These are phyloP conservation scores for Miamiensis avidus DNA, from an alignment of 169 alveolate genomes.

Conservation along the genomic window DNA sequence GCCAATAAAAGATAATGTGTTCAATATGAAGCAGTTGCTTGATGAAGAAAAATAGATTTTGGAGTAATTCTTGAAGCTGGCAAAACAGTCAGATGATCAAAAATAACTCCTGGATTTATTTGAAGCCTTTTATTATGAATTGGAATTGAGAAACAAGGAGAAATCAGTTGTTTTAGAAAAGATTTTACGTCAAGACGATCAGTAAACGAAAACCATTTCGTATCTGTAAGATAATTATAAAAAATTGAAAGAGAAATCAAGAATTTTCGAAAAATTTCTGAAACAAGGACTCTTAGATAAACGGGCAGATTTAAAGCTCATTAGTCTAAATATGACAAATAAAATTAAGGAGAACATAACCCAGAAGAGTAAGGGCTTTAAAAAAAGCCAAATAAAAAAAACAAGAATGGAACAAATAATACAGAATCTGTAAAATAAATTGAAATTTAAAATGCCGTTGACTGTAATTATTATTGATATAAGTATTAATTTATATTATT, in stretches of 20 bases:
- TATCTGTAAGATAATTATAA: conserved; percentile 1
- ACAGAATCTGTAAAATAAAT: too few relatives aligned
- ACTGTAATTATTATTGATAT: too few relatives aligned
- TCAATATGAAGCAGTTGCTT: conserved; percentile 1
- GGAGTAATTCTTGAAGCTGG: conserved; percentile 9
- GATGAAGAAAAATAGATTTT: conserved; percentile 18
- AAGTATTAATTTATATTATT: too few relatives aligned
- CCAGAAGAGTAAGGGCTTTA: too few relatives aligned
- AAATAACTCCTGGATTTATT: background rate
- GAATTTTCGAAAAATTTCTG: background rate
- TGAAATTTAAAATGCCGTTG: too few relatives aligned
- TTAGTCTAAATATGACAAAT: too few relatives aligned
- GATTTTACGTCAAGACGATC: conserved; percentile 3
- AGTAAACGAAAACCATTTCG: background rate
- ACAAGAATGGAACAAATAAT: too few relatives aligned
- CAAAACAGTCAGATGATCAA: background rate
- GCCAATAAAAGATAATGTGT: background rate
- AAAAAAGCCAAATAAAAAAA: too few relatives aligned
- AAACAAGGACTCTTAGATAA: conserved; percentile 14
- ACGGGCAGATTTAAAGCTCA: conserved; percentile 25
- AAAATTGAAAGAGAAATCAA: background rate
- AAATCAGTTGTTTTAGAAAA: background rate
- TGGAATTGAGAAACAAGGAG: conserved; percentile 6
- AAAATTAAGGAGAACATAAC: too few relatives aligned
- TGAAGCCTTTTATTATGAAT: conserved; percentile 16